Evolutionary conservation across 2,329 filamentous ascomycete genomes (phyloP).

Genomic region (Phialophora expanda): DNA sequence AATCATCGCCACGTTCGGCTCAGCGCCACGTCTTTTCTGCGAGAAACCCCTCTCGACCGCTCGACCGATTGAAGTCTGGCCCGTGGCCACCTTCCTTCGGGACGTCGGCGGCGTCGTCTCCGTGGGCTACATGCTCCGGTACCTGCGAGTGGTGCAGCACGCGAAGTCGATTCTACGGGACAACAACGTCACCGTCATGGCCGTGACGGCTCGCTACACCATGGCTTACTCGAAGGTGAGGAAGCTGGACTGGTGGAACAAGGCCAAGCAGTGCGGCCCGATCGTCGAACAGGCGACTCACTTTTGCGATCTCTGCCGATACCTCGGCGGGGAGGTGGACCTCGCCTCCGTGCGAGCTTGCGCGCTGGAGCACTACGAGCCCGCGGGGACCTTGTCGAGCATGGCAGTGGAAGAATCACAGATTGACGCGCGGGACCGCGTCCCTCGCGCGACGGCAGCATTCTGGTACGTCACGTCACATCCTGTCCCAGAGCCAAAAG

Average conservation of each 20-base stretch:
- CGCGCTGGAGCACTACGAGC: neutral
- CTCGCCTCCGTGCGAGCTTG: slow-evolving; percentile 7
- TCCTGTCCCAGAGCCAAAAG: neutral
- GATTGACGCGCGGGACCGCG: neutral
- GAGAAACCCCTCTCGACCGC: neutral
- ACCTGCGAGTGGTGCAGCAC: neutral
- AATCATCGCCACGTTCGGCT: neutral
- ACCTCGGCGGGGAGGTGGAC: slow-evolving; percentile 15
- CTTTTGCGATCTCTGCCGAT: slow-evolving; percentile 18
- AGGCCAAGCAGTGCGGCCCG: slow-evolving; percentile 12
- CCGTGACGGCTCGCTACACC: slow-evolving; percentile 14
- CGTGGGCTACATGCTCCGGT: neutral
- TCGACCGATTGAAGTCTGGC: neutral
- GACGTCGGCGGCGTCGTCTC: neutral
- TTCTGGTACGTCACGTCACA: neutral
- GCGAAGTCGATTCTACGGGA: neutral
- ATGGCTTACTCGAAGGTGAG: slow-evolving; percentile 13
- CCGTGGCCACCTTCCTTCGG: neutral
- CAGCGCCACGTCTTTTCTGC: neutral
- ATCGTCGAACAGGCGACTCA: slow-evolving; percentile 15
- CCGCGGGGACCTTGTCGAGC: neutral
- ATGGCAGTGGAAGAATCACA: neutral
- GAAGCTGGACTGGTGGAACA: slow-evolving; percentile 19
- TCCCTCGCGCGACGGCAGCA: neutral
- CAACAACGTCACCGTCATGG: neutral